Conservation (phyloP, 2,329 filamentous ascomycete species). For the Pseudogymnoascus sp. region DNA sequence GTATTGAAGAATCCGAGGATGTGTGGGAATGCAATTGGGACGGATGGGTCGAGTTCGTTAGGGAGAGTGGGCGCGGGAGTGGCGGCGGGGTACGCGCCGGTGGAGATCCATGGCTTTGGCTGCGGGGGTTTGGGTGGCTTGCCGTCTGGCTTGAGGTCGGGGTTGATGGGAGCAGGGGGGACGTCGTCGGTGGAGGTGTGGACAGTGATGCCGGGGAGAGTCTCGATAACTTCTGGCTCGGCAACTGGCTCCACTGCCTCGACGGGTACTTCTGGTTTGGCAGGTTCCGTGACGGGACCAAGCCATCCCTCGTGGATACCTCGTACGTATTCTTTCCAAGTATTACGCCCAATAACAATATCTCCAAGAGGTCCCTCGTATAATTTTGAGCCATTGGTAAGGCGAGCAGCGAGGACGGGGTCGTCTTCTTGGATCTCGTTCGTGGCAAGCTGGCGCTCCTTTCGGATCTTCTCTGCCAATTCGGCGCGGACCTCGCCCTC, state of each 20-base stretch:
- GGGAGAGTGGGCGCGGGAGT: conserved; percentile 61
- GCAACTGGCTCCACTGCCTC: conserved; percentile 14
- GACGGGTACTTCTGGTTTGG: conserved; percentile 27
- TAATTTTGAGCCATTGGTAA: conserved; percentile 59
- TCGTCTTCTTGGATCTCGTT: conserved; percentile 42
- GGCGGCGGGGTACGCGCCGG: conserved; percentile 64
- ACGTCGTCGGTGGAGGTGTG: conserved; percentile 26
- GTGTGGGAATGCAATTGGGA: conserved; percentile 74
- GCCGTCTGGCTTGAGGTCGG: conserved; percentile 38
- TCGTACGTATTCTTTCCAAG: conserved; percentile 95
- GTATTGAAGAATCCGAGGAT: conserved; percentile 90
- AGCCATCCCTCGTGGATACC: conserved; percentile 96
- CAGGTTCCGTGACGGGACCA: conserved; percentile 67
- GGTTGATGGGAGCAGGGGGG: conserved; percentile 16
- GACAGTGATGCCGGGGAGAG: conserved; percentile 21
- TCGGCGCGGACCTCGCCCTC: conserved; percentile 90
- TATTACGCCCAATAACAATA: conserved; percentile 80
- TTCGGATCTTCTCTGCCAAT: conserved; percentile 78
- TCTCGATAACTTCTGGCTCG: conserved; percentile 25
- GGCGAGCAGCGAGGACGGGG: conserved; percentile 56
- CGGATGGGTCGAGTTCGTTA: conserved; percentile 63
- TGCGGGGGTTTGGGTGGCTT: conserved; percentile 55
- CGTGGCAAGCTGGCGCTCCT: conserved; percentile 47
- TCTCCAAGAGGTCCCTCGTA: conserved; percentile 75
- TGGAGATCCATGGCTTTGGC: conserved; percentile 66